Evolutionary conservation across 352 stramenopile genomes (phyloP).

Genomic region (Phytophthora fragariaefolia): DNA sequence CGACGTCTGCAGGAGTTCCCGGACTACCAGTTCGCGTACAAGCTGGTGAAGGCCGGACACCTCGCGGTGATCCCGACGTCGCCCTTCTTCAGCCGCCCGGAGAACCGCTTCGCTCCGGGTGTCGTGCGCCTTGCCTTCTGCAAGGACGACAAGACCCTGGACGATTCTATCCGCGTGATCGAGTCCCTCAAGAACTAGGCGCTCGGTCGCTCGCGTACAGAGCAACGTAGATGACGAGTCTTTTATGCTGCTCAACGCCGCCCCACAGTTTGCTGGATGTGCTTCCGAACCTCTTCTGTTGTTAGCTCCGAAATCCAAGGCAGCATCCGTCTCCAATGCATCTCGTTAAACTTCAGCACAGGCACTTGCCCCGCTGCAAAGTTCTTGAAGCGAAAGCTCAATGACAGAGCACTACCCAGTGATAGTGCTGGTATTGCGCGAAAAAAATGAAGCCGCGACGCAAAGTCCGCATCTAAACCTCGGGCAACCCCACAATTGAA

Average conservation of each 20-base stretch:
- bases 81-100: constrained; percentile 91
- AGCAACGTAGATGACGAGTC: constrained; percentile 22
- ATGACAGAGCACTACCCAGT: constrained; percentile 64
- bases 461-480: constrained; percentile 58
- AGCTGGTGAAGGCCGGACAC: constrained; percentile 91
- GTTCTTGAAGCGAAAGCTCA: constrained; percentile 83
- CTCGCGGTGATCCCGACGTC: constrained; percentile 95
- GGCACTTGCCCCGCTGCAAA: constrained; percentile 65
- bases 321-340: constrained; percentile 89
- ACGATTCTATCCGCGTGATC: constrained; percentile 87
- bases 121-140: constrained; percentile 96
- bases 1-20: constrained; percentile 62
- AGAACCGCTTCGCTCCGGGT: constrained; percentile 79
- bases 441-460: constrained; percentile 68
- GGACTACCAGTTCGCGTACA: constrained; percentile 90
- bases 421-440: constrained; percentile 52
- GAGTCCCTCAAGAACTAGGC: constrained; percentile 49
- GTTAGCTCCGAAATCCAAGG: constrained; percentile 72
- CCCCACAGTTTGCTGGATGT: constrained; percentile 44
- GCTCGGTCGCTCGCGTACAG: constrained; percentile 18
- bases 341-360: constrained; percentile 83
- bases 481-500: constrained; percentile 6
- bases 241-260: constrained; percentile 18
- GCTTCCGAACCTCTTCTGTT: constrained; percentile 56
- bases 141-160: constrained; percentile 95